Evolutionary conservation across 805 yeast genomes (phyloP), one percentile per base, ranked within the genome.

Genomic region (Ogataea pini): DNA sequence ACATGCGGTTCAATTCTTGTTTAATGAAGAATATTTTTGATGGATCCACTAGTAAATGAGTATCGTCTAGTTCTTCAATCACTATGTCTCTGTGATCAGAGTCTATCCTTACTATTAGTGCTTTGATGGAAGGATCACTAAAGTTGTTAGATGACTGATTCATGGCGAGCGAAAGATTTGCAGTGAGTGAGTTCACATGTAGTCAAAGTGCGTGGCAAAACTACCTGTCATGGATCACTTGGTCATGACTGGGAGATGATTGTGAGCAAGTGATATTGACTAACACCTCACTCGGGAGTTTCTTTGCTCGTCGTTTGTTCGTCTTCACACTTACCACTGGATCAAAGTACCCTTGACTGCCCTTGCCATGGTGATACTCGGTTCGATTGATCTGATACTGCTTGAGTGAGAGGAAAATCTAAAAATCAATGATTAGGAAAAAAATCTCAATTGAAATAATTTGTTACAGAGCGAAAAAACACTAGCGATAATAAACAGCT

Each of bases 61-160:
- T 88, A 39, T 91, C 97, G 63, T 94, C 98, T 36, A 92, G 75
- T 58, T 94, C 98, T 67, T 85, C 82, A n/a, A 65, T 68, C 14
- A 68, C 64, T 2, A 94, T 84, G 56, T 90, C 96, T 49, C 88
- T 85, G 31, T 76, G 70, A 22, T 81, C 79, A 0, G 89, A 71
- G 65, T 94, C 98, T 36, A 92, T 86, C 63, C 83, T 86, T 18
- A 92, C 69, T 2, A 92, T 88, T 42, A 92, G 72, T 0, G 98
- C 96, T 54, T 83, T 78, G 54, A 92, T 90, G 1, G 97, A 89
- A 1, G 99, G 98, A 64, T 92, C 99, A 65, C 97, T 63, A 22
- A 2, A 14, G 13, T 4, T 7, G 17, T 28, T 27, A 17, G 46
- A n/a, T n/a, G n/a, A n/a, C n/a, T n/a, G n/a, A n/a, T n/a, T n/a